Base-by-base conservation (phyloP, 768 basidiomycete species). In the Phylloporus arenicola region DNA sequence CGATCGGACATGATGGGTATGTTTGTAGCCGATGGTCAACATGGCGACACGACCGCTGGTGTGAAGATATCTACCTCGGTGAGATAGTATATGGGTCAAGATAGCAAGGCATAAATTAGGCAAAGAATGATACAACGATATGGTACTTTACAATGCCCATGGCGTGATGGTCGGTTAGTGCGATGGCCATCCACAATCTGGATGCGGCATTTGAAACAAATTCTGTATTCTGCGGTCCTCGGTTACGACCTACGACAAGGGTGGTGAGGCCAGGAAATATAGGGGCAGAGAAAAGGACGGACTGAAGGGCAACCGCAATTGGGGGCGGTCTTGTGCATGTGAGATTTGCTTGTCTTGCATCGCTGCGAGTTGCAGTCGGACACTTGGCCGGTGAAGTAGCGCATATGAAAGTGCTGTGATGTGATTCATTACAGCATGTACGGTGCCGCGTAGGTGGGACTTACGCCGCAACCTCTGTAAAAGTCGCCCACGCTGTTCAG, bases 191-290 rank as follows among this genome's bases (percentile, higher is more conserved):
- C 55, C 55, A 35, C 69, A 72, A 31, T 70, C 70, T 31, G 68
- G 59, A 45, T 72, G 64, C 12, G 54, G 47, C 47, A 60, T 65
- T 38, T 71, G 69, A 49, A 70, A 70, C 34, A 70, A 9, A 29
- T 70, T 70, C 8, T 70, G 69, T 47, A 70, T 71, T 27, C 63
- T 68, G 24, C 68, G 61, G 48, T 69, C 48, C 17, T 70, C 70
- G 16, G 70, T 72, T 0, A 70, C 57, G 13, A 72, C 57, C 69
- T 70, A 43, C 3, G 17, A 20, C 16, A 25, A 13, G 7, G 29
- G 29, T 13, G 41, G 35, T 59, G 6, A 52, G 51, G 19, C n/a
- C 6, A 2, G 11, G 16, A 13, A 16, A 13, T 24, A 57, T 56
- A 57, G 60, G 65, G 52, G 50, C 25, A 5, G 37, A 11, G 17